Evolutionary conservation across 441 rosid genomes (phyloP).

Genomic region (Mallotus japonicus): DNA sequence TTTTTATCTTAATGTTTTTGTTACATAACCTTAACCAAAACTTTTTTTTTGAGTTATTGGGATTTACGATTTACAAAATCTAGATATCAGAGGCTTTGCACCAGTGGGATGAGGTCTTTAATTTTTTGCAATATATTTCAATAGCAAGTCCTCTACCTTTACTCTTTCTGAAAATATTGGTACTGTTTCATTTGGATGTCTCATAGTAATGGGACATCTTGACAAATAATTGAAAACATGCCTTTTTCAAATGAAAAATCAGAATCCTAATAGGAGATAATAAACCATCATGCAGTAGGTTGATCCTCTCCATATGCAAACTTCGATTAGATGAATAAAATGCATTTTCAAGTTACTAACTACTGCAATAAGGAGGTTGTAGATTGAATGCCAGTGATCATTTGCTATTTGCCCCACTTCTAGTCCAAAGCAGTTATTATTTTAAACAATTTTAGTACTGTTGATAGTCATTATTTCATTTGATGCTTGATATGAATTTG

Average conservation of each 20-base stretch:
- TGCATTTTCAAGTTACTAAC: slow-evolving; percentile 2
- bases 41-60: background rate
- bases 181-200: background rate
- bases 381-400: background rate
- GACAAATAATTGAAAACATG: background rate
- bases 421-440: background rate
- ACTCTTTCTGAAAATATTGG: background rate
- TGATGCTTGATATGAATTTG: background rate
- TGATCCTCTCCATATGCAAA: background rate
- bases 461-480: background rate
- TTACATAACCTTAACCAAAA: background rate
- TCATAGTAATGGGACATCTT: background rate
- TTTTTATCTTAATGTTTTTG: background rate
- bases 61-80: background rate
- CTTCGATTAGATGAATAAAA: background rate
- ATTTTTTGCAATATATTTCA: background rate
- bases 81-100: slow-evolving; percentile 2
- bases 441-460: background rate
- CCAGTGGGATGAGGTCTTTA: slow-evolving; percentile 2
- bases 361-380: background rate
- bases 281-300: background rate
- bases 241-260: background rate
- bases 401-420: background rate
- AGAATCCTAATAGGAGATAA: background rate
- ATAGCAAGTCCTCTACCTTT: background rate